Base-by-base conservation (phyloP, 2,329 filamentous ascomycete species). In the Arthrocladium fulminans region DNA sequence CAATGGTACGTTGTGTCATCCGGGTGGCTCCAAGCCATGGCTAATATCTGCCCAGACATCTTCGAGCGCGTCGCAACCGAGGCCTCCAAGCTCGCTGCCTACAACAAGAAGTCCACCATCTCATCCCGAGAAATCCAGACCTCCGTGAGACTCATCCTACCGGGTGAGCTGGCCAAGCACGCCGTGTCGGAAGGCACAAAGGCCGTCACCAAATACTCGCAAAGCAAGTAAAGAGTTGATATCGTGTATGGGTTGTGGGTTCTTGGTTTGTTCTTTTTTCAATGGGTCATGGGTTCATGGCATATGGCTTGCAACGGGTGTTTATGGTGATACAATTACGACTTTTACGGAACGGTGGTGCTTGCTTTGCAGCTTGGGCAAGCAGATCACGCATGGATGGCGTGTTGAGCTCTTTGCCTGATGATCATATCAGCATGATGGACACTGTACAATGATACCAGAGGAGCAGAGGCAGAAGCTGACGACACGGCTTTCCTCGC, bases 101-200 rank as follows among this genome's bases (percentile, higher is more conserved):
- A 98, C 81, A 98, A 98, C 85, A 98, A 97, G 86, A 98, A 98
- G 81, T 97, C 90, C 45, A 98, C 92, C 69, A 98, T 98, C 75
- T 97, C 90, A 47, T 97, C 92, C 60, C 86, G 92, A 67, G 92
- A 98, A 77, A 98, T 98, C 68, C 92, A 98, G 81, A 98, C 92
- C 63, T 96, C 92, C 61, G 92, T 98, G 63, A 86, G 92, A 60
- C 83, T 98, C 55, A 98, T 98, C 74, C 85, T 98, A 47, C 92
- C 92, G 40, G 92, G 92, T 76, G 92, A 98, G 77, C 81, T 98
- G 63, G 92, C 92, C 71, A 98, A 98, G 85, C 92, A 98, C 75
- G 92, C 92, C 61, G 92, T 98, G 42, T 98, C 92, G 63, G 92
- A 98, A 77, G 92, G 92, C 68, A 98, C 92, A 71, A 98, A 98